Base-by-base conservation (phyloP, 1,139 yeast genomes). In the Pneumocystis oryctolagi region DNA sequence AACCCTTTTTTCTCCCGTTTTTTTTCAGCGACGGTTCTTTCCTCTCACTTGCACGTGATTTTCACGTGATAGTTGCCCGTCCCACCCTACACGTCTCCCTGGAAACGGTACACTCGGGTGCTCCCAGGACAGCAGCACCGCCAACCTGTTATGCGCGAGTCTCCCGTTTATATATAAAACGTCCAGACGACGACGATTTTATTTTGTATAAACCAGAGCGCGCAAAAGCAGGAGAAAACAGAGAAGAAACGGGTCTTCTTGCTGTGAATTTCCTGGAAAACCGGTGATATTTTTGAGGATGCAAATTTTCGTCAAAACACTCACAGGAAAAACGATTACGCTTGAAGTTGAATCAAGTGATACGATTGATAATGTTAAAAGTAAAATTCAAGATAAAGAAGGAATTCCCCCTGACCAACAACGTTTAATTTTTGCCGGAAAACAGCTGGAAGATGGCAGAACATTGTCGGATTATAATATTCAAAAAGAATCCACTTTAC, bases 321-420 rank as follows among this genome's bases (percentile, higher is more conserved):
- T 85, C 77, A 85, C 90, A 71, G 90, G 90, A 77, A 85, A 85
- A 83, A 85, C 89, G 76, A 85, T 86, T 76, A 86, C 92, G 74
- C 82, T 85, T 72, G 90, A 85, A 79, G 92, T 87, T 70, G 94
- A 87, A 79, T 85, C 92, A 70, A 84, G 90, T 67, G 94, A 87
- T 84, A 87, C 95, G 75, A 87, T 87, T 78, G 95, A 87, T 84
- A 87, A 87, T 74, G 95, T 87, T 81, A 87, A 87, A 82, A 81
- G 90, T 75, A 87, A 87, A 84, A 87, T 87, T 76, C 94, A 87
- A 80, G 95, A 87, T 82, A 87, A 87, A 83, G 95, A 87, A 79
- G 95, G 95, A 75, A 87, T 87, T 71, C 95, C 95, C 76, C 95
- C 95, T 75, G 95, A 87, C 80, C 95, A 87, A 78, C 95, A 87